Evolutionary conservation across 2,329 filamentous ascomycete genomes (phyloP).

Genomic region (Neofusicoccum parvum): DNA sequence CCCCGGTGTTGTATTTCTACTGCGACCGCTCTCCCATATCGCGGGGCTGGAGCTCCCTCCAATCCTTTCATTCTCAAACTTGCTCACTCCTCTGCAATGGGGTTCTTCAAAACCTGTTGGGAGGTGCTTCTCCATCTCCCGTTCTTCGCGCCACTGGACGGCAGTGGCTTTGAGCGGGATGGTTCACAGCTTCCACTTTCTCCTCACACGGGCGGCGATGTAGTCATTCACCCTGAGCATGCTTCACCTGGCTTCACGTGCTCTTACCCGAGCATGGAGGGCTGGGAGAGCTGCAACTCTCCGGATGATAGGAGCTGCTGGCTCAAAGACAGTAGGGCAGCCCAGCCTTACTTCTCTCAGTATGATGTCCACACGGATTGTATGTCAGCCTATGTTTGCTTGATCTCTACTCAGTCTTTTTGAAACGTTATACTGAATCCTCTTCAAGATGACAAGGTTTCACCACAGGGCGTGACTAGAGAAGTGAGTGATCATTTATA

Average conservation of each 20-base stretch:
- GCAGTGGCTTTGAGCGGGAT: neutral
- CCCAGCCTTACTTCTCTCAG: constrained; percentile 12
- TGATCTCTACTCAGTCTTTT: neutral
- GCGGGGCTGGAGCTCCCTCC: neutral
- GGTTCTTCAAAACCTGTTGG: constrained; percentile 17
- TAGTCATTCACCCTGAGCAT: neutral
- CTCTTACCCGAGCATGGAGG: constrained; percentile 25
- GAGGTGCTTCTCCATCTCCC: constrained; percentile 14
- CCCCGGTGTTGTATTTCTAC: constrained; percentile 9
- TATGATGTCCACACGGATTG: constrained; percentile 31
- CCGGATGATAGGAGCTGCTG: constrained; percentile 29
- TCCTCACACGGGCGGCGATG: neutral
- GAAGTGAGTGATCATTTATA: neutral
- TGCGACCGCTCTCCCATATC: neutral
- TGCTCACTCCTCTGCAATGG: constrained; percentile 7
- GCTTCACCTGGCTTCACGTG: constrained; percentile 26
- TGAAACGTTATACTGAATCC: neutral
- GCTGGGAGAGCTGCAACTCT: constrained; percentile 29
- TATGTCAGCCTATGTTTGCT: neutral
- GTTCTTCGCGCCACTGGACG: constrained; percentile 4
- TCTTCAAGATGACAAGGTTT: constrained; percentile 18
- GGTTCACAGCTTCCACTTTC: constrained; percentile 11
- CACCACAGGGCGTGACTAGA: constrained; percentile 20
- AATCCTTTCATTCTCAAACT: neutral
- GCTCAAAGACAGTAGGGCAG: constrained; percentile 26